Evolutionary conservation across 768 basidiomycete species (phyloP).

Genomic region (Crepidotus variabilis): DNA sequence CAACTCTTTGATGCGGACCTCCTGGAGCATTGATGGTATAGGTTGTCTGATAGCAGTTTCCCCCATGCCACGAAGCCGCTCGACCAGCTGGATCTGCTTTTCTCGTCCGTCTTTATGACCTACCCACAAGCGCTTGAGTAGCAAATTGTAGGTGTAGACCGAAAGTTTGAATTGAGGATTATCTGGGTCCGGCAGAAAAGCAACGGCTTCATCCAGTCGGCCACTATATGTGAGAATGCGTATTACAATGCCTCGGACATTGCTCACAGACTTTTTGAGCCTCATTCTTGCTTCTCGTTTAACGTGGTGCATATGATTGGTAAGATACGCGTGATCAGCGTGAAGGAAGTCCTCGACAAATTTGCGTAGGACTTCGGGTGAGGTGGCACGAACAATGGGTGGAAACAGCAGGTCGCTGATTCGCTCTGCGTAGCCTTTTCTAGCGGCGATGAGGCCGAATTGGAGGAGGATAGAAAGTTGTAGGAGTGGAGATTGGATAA

Average conservation of each 20-base stretch:
- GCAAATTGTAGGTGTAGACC: constrained; percentile 31
- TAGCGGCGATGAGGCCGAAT: constrained; percentile 30
- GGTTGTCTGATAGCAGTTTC: neutral
- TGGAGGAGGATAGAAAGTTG: constrained; percentile 24
- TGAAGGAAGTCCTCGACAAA: constrained; percentile 38
- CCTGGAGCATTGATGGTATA: neutral
- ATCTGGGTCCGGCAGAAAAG: constrained; percentile 35
- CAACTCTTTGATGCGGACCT: neutral
- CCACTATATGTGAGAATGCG: constrained; percentile 35
- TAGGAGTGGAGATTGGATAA: constrained; percentile 21
- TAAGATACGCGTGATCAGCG: constrained; percentile 18
- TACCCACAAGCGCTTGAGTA: constrained; percentile 22
- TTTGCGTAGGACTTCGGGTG: constrained; percentile 23
- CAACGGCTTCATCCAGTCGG: constrained; percentile 37
- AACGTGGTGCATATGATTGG: neutral
- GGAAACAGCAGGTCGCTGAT: constrained; percentile 25
- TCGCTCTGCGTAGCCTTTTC: constrained; percentile 32
- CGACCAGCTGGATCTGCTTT: constrained; percentile 14
- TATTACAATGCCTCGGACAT: constrained; percentile 36
- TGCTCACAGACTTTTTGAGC: constrained; percentile 10
- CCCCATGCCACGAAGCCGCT: constrained; percentile 12
- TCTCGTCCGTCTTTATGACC: constrained; percentile 5
- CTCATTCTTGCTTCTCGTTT: constrained; percentile 1
- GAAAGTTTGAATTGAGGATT: constrained; percentile 27
- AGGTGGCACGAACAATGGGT: constrained; percentile 40